Conservation (phyloP, 2,329 filamentous ascomycete genomes). For the Pleochaeta shiraiana region DNA sequence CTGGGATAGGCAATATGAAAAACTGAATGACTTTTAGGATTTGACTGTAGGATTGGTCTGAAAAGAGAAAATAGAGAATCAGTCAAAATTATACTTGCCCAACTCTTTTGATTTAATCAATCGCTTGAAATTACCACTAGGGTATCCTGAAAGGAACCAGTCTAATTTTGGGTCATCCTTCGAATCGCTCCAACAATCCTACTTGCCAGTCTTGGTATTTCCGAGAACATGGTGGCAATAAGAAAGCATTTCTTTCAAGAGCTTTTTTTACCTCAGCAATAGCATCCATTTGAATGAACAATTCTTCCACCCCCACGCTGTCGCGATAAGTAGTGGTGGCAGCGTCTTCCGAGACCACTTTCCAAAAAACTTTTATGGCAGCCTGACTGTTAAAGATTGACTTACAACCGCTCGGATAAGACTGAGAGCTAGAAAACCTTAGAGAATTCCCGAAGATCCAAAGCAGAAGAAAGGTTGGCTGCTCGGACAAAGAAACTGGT, state of each 20-base stretch:
- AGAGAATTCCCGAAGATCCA: conserved; percentile 7
- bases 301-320: conserved; percentile 26
- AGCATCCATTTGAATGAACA: conserved; percentile 29
- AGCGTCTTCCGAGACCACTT: conserved; percentile 6
- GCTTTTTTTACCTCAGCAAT: conserved; percentile 23
- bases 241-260: conserved; percentile 23
- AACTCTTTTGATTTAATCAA: no score
- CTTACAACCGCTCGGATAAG: background rate
- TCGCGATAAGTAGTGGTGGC: conserved; percentile 8
- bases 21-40: no score
- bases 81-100: no score
- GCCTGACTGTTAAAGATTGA: background rate
- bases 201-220: conserved; percentile 45
- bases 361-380: conserved; percentile 16
- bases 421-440: conserved; percentile 5
- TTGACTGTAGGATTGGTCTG: no score
- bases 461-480: conserved; percentile 3
- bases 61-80: no score
- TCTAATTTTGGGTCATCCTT: conserved; percentile 23
- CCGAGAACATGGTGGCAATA: conserved; percentile 33
- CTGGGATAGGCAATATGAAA: no score
- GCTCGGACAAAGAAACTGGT: background rate
- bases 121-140: no score
- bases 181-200: conserved; percentile 35
- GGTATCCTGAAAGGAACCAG: no score